Percentiles rank a stretch among this genome's conserved stretches.
Evolutionary conservation across 1,284 basidiomycete species (phyloP).

Genomic region (Malassezia caprae): DNA sequence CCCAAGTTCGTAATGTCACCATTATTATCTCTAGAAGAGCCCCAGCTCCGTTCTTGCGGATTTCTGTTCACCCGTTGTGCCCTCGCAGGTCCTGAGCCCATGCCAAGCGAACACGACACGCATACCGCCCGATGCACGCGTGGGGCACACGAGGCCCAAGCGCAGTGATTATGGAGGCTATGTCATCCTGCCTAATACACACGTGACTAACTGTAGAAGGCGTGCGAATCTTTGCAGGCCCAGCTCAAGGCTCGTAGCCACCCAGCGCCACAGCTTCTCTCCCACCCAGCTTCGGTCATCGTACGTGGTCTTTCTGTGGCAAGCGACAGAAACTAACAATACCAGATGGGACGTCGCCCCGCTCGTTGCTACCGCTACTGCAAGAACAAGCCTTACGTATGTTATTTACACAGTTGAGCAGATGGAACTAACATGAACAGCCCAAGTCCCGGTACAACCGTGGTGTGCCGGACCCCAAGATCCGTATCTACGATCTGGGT

Average conservation of each 20-base stretch:
- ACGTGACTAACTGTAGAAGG: constrained; percentile 9
- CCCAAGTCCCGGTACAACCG: constrained; percentile 69
- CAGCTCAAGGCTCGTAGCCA: not conserved
- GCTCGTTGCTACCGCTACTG: constrained; percentile 48
- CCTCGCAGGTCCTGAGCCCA: not conserved
- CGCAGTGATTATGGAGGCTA: not conserved
- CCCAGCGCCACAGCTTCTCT: not conserved
- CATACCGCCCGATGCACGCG: not conserved
- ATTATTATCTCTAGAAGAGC: not conserved
- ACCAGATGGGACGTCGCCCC: constrained; percentile 19
- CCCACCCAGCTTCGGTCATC: constrained; percentile 2
- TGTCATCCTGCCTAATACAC: not conserved
- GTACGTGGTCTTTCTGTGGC: constrained; percentile 3
- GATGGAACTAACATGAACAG: constrained; percentile 9
- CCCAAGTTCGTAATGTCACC: not conserved
- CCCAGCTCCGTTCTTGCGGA: not conserved
- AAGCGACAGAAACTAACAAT: constrained; percentile 1
- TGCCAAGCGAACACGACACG: not conserved
- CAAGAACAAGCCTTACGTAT: constrained; percentile 43
- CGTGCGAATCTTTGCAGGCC: constrained; percentile 1
- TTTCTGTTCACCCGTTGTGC: not conserved
- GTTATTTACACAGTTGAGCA: constrained; percentile 14
- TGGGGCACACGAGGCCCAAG: constrained; percentile 4
- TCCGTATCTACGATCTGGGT: constrained; percentile 62
- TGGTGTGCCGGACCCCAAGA: constrained; percentile 54